Evolutionary conservation across 495 filamentous ascomycete species (phyloP).

Genomic region (Neurospora intermedia): DNA sequence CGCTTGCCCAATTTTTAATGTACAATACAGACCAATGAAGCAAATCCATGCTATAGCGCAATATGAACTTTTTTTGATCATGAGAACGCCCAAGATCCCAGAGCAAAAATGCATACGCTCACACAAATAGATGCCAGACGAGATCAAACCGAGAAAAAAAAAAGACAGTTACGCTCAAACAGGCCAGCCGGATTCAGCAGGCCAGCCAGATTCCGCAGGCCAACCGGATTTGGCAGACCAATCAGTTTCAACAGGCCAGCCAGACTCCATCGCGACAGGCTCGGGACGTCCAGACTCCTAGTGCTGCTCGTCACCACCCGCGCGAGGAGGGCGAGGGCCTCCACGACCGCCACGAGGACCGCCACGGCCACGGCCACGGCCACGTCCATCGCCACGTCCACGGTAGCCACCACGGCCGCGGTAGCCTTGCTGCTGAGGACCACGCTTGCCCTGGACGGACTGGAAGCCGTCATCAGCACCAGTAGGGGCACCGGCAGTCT

Average conservation of each 20-base stretch:
- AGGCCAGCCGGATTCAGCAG: neutral
- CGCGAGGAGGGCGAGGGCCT: slow-evolving; percentile 14
- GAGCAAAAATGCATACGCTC: slow-evolving; percentile 8
- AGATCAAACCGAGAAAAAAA: slow-evolving; percentile 9
- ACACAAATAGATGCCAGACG: slow-evolving; percentile 12
- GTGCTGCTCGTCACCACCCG: slow-evolving; percentile 10
- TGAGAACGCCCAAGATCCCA: slow-evolving; percentile 14
- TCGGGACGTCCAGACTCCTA: slow-evolving; percentile 3
- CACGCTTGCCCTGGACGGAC: slow-evolving; percentile 51
- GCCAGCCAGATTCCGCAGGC: neutral
- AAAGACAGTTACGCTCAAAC: neutral
- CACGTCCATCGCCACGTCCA: slow-evolving; percentile 43
- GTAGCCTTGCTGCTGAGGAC: slow-evolving; percentile 5
- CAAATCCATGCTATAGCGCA: slow-evolving; percentile 6
- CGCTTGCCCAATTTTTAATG: slow-evolving; percentile 5
- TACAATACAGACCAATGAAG: slow-evolving; percentile 7
- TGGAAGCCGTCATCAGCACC: slow-evolving; percentile 54
- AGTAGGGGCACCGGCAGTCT: slow-evolving; percentile 6
- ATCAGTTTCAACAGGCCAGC: neutral
- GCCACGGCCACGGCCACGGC: slow-evolving; percentile 39
- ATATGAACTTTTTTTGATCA: slow-evolving; percentile 8
- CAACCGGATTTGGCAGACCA: neutral
- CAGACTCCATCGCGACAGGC: neutral
- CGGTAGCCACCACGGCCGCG: slow-evolving; percentile 45
- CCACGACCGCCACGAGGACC: slow-evolving; percentile 17